These are phyloP conservation scores for Phyllosticta citriasiana DNA, from an alignment of 2,329 filamentous ascomycete genomes.

Conservation along the genomic window DNA sequence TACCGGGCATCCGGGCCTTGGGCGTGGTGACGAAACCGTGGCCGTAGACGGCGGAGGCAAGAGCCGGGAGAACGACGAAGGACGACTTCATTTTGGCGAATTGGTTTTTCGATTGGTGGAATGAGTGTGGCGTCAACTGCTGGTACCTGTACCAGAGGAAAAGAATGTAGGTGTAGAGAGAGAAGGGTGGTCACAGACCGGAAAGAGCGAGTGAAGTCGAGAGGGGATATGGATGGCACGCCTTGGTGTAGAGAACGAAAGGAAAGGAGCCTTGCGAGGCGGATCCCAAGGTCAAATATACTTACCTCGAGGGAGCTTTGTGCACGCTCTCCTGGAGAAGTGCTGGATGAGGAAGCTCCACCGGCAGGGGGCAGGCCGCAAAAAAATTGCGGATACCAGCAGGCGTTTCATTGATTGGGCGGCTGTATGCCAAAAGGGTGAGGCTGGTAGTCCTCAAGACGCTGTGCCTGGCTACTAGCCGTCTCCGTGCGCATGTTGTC, in stretches of 20 bases:
- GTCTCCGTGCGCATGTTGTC: conserved; percentile 9
- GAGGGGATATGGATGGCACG: conserved; percentile 5
- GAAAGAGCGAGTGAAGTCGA: conserved; percentile 1
- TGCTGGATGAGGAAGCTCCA: background rate
- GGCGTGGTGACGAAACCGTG: conserved; percentile 46
- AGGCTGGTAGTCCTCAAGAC: conserved; percentile 1
- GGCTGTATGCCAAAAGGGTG: background rate
- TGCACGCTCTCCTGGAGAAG: background rate
- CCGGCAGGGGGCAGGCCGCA: background rate
- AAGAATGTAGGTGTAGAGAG: conserved; percentile 24
- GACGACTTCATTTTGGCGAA: conserved; percentile 30
- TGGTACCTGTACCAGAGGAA: conserved; percentile 15
- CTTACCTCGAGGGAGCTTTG: background rate
- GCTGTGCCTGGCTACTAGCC: conserved; percentile 5
- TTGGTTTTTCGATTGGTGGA: conserved; percentile 8
- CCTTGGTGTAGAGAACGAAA: conserved; percentile 6
- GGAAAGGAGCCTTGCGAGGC: background rate
- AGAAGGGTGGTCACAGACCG: conserved; percentile 18
- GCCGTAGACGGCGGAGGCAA: conserved; percentile 38
- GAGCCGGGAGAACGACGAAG: conserved; percentile 32
- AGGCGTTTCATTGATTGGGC: background rate
- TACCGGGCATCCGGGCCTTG: conserved; percentile 39
- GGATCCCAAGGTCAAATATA: conserved; percentile 2
- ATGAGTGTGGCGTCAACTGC: conserved; percentile 12
- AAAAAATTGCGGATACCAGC: background rate